Base-by-base conservation (phyloP, 441 rosid species). In the Euphorbia corollata region DNA sequence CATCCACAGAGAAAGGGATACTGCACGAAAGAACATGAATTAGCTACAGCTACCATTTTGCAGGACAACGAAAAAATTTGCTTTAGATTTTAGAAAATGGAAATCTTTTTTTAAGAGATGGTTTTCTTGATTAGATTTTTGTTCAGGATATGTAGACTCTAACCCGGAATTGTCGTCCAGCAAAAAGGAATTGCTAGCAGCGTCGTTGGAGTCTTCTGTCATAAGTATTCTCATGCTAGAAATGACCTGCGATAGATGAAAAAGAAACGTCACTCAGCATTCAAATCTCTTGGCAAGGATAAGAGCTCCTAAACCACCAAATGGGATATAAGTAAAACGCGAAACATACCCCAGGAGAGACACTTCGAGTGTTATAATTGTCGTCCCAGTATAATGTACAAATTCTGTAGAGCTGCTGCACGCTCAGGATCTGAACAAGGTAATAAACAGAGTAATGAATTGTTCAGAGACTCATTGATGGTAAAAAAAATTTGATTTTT, bases 361-460 rank as follows among this genome's bases (percentile, higher is more conserved):
- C 99, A 62, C 98, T 96, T 81, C 89, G 82, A 68, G 99, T 96
- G 68, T 92, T 96, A 74, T 96, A 96, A 82, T 91, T 96, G 81
- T 96, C 98, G 59, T 96, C 99, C 96, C 94, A 86, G 73, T 96
- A 92, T 22, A 92, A 72, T 30, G 99, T 86, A 73, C 99, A 92
- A 70, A 92, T 90, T 85, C 98, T 89, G 72, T 92, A 96, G 51
- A 96, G 85, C 79, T 90, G 99, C 82, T 96, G 99, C 53, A 96
- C 98, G 58, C 99, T 90, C 73, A 96, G 84, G 80, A 92, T 85
- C 99, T 90, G 86, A 79, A 67, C 56, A 81, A 71, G 39, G 62
- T 27, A 74, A 23, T 69, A 66, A 74, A 16, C 64, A 66, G 62
- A 65, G 61, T 47, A 9, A 63, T 54, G 32, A 51, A 5, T 69